These are phyloP conservation scores for Phylloporus sp. DNA, from an alignment of 768 basidiomycete species.

Conservation along the genomic window DNA sequence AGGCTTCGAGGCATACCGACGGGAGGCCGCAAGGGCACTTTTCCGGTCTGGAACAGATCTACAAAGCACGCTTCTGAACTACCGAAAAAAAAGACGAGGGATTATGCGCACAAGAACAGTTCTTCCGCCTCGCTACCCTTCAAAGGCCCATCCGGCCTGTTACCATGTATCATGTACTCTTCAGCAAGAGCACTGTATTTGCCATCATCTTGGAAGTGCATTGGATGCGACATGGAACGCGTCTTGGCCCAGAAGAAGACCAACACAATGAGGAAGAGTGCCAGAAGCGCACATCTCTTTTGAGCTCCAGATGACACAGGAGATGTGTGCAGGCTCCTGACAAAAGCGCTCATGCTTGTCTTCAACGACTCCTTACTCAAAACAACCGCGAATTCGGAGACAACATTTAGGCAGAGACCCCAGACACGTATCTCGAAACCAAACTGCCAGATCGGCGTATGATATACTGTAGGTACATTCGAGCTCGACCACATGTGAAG, in stretches of 20 bases:
- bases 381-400: too few species aligned
- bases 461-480: too few species aligned
- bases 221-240: background rate
- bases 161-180: conserved; percentile 18
- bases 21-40: conserved; percentile 49
- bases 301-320: background rate
- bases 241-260: conserved; percentile 16
- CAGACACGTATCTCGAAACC: too few species aligned
- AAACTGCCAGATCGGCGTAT: too few species aligned
- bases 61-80: background rate
- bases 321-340: too few species aligned
- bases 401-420: too few species aligned
- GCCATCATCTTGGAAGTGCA: conserved; percentile 9
- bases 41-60: conserved; percentile 51
- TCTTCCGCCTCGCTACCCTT: conserved; percentile 39
- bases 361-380: too few species aligned
- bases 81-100: background rate
- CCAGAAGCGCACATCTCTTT: conserved; percentile 14
- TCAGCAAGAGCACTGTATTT: conserved; percentile 11
- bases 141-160: conserved; percentile 17
- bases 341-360: too few species aligned
- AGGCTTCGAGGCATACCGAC: conserved; percentile 48
- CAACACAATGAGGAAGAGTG: conserved; percentile 5
- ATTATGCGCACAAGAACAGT: conserved; percentile 40
- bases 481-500: too few species aligned